Conservation (phyloP, 495 filamentous ascomycete genomes). For the Annulohypoxylon stygium region DNA sequence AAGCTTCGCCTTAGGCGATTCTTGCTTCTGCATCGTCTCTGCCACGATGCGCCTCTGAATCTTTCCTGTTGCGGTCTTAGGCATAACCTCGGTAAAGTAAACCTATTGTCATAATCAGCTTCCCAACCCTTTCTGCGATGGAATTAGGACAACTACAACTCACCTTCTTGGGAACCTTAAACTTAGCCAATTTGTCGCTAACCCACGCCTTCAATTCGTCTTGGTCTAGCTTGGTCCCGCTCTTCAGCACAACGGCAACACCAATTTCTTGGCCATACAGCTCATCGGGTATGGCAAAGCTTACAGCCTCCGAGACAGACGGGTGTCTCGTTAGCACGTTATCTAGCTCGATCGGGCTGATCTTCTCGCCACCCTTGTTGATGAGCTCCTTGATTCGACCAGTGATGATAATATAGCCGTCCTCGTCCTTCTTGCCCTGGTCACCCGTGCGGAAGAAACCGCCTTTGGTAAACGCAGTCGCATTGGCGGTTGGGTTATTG, state of each 20-base stretch:
- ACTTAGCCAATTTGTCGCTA: slow-evolving; percentile 75
- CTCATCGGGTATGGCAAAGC: slow-evolving; percentile 81
- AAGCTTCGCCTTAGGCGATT: slow-evolving; percentile 56
- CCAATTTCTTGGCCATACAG: slow-evolving; percentile 86
- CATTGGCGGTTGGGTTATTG: slow-evolving; percentile 81
- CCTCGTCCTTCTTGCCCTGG: slow-evolving; percentile 79
- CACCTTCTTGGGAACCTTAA: slow-evolving; percentile 89
- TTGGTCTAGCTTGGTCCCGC: slow-evolving; percentile 62
- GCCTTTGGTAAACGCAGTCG: slow-evolving; percentile 72
- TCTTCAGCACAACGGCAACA: slow-evolving; percentile 80
- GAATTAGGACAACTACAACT: slow-evolving; percentile 26
- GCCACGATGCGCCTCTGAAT: slow-evolving; percentile 85
- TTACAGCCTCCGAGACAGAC: slow-evolving; percentile 79
- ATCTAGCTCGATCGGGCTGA: slow-evolving; percentile 86
- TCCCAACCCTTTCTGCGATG: background rate
- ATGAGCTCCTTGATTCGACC: slow-evolving; percentile 88
- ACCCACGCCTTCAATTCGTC: slow-evolving; percentile 76
- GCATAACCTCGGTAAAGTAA: slow-evolving; percentile 83
- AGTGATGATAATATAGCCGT: slow-evolving; percentile 82
- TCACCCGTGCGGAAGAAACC: slow-evolving; percentile 90
- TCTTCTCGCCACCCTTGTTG: slow-evolving; percentile 87
- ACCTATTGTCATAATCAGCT: slow-evolving; percentile 60
- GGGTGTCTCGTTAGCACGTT: slow-evolving; percentile 78
- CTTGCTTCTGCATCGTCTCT: slow-evolving; percentile 77
- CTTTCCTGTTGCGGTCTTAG: slow-evolving; percentile 92